Conservation (phyloP, 176 grass and related monocot species). For the Carex littledalei region DNA sequence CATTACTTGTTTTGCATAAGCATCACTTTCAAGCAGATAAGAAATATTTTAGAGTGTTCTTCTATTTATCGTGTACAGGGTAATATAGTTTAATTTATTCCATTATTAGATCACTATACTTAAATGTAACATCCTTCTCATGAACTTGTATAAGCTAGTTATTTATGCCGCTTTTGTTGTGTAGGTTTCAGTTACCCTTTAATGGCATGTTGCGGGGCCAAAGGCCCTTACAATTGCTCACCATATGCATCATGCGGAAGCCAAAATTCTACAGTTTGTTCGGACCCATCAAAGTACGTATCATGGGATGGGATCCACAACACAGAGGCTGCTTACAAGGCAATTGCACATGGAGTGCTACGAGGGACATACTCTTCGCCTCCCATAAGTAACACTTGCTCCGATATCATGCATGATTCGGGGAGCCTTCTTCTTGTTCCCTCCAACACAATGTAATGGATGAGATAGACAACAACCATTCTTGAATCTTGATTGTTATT, state of each 20-base stretch:
- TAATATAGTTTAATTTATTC: background rate
- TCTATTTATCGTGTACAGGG: background rate
- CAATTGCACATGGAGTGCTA: conserved; percentile 54
- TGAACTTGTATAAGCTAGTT: too few species aligned
- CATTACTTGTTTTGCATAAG: background rate
- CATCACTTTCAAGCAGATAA: too few species aligned
- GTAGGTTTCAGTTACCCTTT: conserved; percentile 59
- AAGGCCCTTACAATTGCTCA: conserved; percentile 48
- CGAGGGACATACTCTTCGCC: conserved; percentile 41
- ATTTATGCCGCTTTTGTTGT: background rate
- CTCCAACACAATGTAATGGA: background rate
- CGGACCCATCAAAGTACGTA: conserved; percentile 49
- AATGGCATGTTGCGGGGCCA: conserved; percentile 55
- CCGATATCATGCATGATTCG: background rate
- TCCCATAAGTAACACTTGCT: conserved; percentile 33
- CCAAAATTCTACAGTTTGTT: conserved; percentile 43
- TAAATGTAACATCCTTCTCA: background rate
- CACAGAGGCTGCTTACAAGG: conserved; percentile 64
- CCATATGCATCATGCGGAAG: conserved; percentile 31
- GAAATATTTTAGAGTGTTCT: too few species aligned
- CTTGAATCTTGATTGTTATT: too few species aligned
- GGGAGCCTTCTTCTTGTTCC: background rate
- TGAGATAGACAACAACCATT: background rate
- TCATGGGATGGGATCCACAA: conserved; percentile 81
- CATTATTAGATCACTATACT: background rate